These are phyloP conservation scores for Picochlorum sp. DNA, from an alignment of 139 green algal genomes.

Conservation along the genomic window DNA sequence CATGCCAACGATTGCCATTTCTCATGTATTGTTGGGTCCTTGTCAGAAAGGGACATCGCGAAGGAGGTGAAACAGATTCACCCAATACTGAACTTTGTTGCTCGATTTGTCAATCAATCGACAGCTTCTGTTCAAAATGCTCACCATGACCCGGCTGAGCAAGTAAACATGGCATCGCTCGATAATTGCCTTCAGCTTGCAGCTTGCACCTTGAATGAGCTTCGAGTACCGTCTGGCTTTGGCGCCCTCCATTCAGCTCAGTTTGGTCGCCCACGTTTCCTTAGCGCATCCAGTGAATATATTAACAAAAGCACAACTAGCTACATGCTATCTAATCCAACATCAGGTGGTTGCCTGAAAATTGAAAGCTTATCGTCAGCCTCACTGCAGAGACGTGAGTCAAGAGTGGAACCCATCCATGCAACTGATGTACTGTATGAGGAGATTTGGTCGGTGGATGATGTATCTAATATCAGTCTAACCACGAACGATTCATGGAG, in stretches of 20 bases:
- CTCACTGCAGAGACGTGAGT: not conserved
- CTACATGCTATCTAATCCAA: slow-evolving; percentile 12
- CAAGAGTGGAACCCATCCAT: not conserved
- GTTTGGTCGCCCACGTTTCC: too few species aligned
- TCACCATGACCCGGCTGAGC: not conserved
- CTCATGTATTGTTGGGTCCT: too few species aligned
- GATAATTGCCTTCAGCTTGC: slow-evolving; percentile 58
- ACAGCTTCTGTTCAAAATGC: not conserved
- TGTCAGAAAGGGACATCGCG: not conserved
- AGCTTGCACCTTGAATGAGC: slow-evolving; percentile 8
- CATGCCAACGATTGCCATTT: too few species aligned
- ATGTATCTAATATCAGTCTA: not conserved
- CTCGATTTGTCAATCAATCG: not conserved
- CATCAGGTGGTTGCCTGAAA: not conserved
- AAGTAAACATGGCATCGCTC: slow-evolving; percentile 43
- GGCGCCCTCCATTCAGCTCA: not conserved
- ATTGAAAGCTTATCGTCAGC: slow-evolving; percentile 8
- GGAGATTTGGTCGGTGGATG: slow-evolving; percentile 15
- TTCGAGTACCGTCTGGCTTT: slow-evolving; percentile 20
- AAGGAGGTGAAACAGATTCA: not conserved
- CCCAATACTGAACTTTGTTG: not conserved
- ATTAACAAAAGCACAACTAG: not conserved
- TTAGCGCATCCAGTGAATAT: slow-evolving; percentile 13
- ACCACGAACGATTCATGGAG: not conserved
- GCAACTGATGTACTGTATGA: slow-evolving; percentile 27